Base-by-base conservation (phyloP, 495 filamentous ascomycete species). In the Endocarpon pusillum region DNA sequence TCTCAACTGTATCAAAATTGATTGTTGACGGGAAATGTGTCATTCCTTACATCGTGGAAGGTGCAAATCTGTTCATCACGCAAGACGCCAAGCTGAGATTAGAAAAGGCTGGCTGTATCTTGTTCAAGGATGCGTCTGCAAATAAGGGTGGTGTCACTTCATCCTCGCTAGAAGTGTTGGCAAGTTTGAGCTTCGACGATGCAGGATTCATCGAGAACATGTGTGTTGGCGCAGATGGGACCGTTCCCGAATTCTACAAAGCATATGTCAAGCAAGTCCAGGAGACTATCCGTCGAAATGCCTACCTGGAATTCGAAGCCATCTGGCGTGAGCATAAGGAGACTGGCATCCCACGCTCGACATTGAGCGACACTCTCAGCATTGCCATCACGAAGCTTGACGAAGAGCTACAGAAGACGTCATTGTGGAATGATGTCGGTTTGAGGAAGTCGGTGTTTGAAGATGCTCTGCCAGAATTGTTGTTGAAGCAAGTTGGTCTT, bases 71-170 rank as follows among this genome's bases (percentile, higher is more conserved):
- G 25, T 97, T 97, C 71, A 89, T 97, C 57, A 96, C 89, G 9
- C 91, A 97, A 57, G 89, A 97, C 49, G 85, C 83, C 42, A 97
- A 97, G 66, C 66, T 96, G 36, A 78, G 84, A 15, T 70, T 97
- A 3, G 89, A 97, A 59, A 75, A 81, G 44, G 87, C 89, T 19
- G 91, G 91, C 40, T 84, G 79, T 49, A 76, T 96, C 43, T 55
- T 97, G 27, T 96, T 81, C 71, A 97, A 97, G 64, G 89, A 97
- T 57, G 89, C 89, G 9, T 92, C 83, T 27, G 85, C 91, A 27
- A 97, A 97, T 67, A 97, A 97, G 66, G 89, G 89, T 46, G 89
- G 89, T 52, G 89, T 97, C 31, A 97, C 89, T 4, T 92, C 82
- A n/a, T 96, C 89, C 0, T 97, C 89, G 3, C 71, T 96, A 29